Evolutionary conservation across 2,329 filamentous ascomycete genomes (phyloP).

Genomic region (Bipolaris sorokiniana): DNA sequence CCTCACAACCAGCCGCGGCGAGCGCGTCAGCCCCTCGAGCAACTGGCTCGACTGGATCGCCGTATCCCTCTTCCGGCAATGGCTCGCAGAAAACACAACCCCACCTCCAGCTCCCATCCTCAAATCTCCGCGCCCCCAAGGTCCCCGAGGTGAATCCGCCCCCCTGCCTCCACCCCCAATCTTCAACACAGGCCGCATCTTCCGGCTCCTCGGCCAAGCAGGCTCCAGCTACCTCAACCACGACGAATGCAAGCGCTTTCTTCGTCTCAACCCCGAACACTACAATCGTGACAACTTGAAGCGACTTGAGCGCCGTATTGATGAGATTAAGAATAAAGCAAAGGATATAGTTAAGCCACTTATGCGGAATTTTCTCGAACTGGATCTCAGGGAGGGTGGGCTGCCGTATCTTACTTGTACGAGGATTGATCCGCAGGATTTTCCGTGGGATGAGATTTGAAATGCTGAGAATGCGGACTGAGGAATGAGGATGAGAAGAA

Average conservation of each 20-base stretch:
- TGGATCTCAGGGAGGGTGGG: conserved; percentile 67
- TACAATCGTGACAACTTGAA: conserved; percentile 87
- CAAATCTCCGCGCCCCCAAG: conserved; percentile 52
- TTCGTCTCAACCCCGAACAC: conserved; percentile 80
- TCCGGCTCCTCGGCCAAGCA: conserved; percentile 74
- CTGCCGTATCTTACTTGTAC: conserved; percentile 71
- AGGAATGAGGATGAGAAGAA: neutral
- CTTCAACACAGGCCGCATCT: conserved; percentile 72
- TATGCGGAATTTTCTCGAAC: conserved; percentile 83
- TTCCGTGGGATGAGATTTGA: conserved; percentile 62
- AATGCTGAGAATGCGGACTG: neutral
- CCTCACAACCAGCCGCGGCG: conserved; percentile 78
- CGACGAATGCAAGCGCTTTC: conserved; percentile 88
- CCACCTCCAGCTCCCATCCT: conserved; percentile 65
- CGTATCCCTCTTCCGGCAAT: conserved; percentile 86
- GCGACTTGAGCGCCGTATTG: conserved; percentile 83
- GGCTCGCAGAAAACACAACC: conserved; percentile 88
- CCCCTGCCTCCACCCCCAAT: conserved; percentile 50
- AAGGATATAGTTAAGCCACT: conserved; percentile 82
- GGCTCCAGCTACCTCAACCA: conserved; percentile 73
- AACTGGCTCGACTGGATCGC: conserved; percentile 90
- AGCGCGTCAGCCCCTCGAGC: conserved; percentile 79
- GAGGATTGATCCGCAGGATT: conserved; percentile 65
- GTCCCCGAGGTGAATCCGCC: conserved; percentile 26
- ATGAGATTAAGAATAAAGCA: conserved; percentile 86